Conservation (phyloP, 176 grass and related monocot genomes). For the Neostapfia colusana region DNA sequence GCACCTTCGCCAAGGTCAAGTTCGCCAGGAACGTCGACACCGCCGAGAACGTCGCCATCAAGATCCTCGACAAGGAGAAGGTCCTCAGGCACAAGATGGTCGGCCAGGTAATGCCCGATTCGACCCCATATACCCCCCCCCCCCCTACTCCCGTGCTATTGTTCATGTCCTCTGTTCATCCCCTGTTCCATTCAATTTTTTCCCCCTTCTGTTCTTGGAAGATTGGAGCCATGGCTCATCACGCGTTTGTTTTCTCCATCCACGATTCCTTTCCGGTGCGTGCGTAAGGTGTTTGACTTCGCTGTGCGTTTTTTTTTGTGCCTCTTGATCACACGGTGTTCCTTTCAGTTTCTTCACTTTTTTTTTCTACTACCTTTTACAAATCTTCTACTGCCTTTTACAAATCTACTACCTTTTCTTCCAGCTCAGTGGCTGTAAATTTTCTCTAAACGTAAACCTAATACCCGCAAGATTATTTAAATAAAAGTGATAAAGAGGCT, state of each 20-base stretch:
- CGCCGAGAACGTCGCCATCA: constrained; percentile 83
- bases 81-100: constrained; percentile 97
- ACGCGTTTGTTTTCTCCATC: neutral
- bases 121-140: neutral
- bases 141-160: neutral
- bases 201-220: neutral
- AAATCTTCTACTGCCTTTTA: no score
- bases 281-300: neutral
- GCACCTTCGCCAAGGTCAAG: constrained; percentile 98
- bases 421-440: neutral
- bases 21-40: constrained; percentile 87
- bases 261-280: neutral
- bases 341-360: neutral
- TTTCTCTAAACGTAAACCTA: neutral
- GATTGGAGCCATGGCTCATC: neutral
- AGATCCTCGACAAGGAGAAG: constrained; percentile 99
- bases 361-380: no score
- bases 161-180: neutral
- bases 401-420: neutral
- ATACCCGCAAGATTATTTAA: neutral
- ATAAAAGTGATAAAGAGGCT: neutral
- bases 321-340: neutral
- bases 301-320: neutral
- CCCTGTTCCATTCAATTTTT: constrained; percentile 6
- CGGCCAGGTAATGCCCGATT: constrained; percentile 50